phyloP scores from a whole-genome alignment of 2,329 filamentous ascomycete species.

The Nemania bipapillata region DNA sequence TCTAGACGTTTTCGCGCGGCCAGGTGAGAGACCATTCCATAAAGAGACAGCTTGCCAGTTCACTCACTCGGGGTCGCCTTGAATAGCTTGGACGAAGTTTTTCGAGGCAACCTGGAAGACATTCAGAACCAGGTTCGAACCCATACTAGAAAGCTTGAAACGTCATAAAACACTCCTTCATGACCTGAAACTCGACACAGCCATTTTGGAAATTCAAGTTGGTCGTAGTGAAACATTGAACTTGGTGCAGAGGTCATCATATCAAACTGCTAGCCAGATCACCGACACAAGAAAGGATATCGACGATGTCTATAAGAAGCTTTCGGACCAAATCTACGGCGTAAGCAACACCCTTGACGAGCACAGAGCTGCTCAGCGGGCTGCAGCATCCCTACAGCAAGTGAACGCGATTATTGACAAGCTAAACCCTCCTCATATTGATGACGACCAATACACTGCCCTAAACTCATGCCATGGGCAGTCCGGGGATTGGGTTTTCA shows the following conservation, averaged over 20 bases:
- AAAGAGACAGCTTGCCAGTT: not conserved
- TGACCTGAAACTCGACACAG: slow-evolving; percentile 34
- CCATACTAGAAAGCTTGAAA: slow-evolving; percentile 41
- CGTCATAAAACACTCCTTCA: slow-evolving; percentile 37
- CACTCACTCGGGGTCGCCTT: not conserved
- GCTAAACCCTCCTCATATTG: slow-evolving; percentile 1
- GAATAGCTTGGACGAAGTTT: slow-evolving; percentile 31
- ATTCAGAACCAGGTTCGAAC: slow-evolving; percentile 37
- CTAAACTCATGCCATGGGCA: not conserved
- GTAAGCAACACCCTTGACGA: not conserved
- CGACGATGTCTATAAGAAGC: slow-evolving; percentile 12
- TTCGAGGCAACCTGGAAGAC: slow-evolving; percentile 39
- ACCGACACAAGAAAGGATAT: not conserved
- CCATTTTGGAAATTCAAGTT: slow-evolving; percentile 1
- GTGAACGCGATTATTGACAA: not conserved
- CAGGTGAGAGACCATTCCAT: slow-evolving; percentile 21
- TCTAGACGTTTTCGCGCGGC: slow-evolving; percentile 37
- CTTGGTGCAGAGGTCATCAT: not conserved
- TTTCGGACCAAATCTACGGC: slow-evolving; percentile 17
- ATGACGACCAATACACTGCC: not conserved
- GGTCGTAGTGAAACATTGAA: not conserved
- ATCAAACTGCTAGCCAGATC: not conserved
- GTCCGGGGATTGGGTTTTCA: slow-evolving; percentile 5
- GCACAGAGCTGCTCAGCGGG: not conserved
- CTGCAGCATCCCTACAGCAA: not conserved